Base-by-base conservation (phyloP, 2,329 filamentous ascomycete species). In the Trichoderma oligosporum region DNA sequence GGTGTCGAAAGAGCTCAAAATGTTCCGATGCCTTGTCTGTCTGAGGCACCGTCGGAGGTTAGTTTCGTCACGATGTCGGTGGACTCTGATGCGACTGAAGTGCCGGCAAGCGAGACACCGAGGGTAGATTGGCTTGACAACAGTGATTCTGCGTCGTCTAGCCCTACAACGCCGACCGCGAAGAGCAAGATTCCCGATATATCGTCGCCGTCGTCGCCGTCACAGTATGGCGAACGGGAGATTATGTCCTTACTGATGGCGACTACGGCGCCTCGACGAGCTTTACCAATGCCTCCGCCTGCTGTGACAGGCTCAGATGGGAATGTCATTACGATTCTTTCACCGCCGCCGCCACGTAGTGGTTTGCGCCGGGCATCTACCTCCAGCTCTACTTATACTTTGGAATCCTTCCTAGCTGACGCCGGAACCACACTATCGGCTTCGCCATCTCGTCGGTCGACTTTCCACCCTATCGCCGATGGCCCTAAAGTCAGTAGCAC, bases 401-500 rank as follows among this genome's bases (percentile, higher is more conserved):
- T 54, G 22, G 58, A 59, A 7, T 24, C 33, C 11, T 31, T 61
- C 20, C 49, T 52, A 14, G 35, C 33, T 55, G 61, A 62, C 12
- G 65, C 60, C 2, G 49, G 60, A 0, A 56, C 60, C 2, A 57
- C 64, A 1, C 62, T 65, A 4, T 59, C 64, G 14, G 61, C 67
- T 29, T 67, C 67, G 1, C 68, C 67, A 1, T 44, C 56, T 9
- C 62, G 63, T 7, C 62, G 63, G 4, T 56, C 63, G 1, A 56
- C 61, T 3, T 59, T 64, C 4, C 61, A 61, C 4, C 59, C 51
- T 0, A 24, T 60, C 44, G 61, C 56, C 25, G 48, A 62, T 47
- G 65, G 57, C 1, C 60, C 63, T 12, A 57, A 65, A 6, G 65
- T 79, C 11, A 69, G 74, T n/a, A 70, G 67, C 59, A 74, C 78